Percentiles rank a stretch among this genome's conserved stretches.
phyloP scores from a whole-genome alignment of 2,329 filamentous ascomycete species.

The Trichothecium sympodiale region DNA sequence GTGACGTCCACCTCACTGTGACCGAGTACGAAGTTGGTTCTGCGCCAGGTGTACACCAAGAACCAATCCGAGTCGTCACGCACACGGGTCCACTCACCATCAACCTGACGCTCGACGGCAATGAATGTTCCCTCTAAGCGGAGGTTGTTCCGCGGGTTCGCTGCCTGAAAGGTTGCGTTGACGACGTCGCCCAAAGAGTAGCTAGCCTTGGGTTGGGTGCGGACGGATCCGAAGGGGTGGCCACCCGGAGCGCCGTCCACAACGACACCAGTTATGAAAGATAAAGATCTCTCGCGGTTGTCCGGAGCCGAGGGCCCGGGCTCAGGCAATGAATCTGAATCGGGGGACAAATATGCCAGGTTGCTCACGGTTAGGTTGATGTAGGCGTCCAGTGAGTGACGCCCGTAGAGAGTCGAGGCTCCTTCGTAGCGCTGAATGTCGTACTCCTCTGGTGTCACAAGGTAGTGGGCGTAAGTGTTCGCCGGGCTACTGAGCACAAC shows the following conservation, averaged over 20 bases:
- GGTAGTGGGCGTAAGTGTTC: slow-evolving; percentile 83
- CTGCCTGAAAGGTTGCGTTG: slow-evolving; percentile 64
- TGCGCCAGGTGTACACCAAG: slow-evolving; percentile 68
- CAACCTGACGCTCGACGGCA: slow-evolving; percentile 53
- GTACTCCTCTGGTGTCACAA: slow-evolving; percentile 72
- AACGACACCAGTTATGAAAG: slow-evolving; percentile 71
- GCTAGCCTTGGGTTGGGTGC: slow-evolving; percentile 36
- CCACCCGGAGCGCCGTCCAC: slow-evolving; percentile 57
- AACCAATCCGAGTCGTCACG: slow-evolving; percentile 74
- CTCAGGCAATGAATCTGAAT: slow-evolving; percentile 27
- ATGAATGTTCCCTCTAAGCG: slow-evolving; percentile 68
- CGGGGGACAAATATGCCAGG: slow-evolving; percentile 25
- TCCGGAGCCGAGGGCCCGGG: slow-evolving; percentile 61
- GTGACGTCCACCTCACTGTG: slow-evolving; percentile 67
- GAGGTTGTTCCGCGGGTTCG: slow-evolving; percentile 84
- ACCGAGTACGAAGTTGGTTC: slow-evolving; percentile 57
- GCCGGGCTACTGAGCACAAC: slow-evolving; percentile 81
- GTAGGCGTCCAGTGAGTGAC: slow-evolving; percentile 72
- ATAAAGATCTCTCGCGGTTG: slow-evolving; percentile 63
- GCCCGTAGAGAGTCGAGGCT: slow-evolving; percentile 83
- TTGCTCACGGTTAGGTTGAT: slow-evolving; percentile 73
- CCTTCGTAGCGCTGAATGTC: slow-evolving; percentile 83
- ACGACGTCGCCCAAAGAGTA: slow-evolving; percentile 54
- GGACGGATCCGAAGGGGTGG: slow-evolving; percentile 59
- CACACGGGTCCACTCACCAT: slow-evolving; percentile 49